Evolutionary conservation across 1,284 basidiomycete species (phyloP), one percentile per base, ranked within the genome.

Genomic region (Moniliophthora roreri): DNA sequence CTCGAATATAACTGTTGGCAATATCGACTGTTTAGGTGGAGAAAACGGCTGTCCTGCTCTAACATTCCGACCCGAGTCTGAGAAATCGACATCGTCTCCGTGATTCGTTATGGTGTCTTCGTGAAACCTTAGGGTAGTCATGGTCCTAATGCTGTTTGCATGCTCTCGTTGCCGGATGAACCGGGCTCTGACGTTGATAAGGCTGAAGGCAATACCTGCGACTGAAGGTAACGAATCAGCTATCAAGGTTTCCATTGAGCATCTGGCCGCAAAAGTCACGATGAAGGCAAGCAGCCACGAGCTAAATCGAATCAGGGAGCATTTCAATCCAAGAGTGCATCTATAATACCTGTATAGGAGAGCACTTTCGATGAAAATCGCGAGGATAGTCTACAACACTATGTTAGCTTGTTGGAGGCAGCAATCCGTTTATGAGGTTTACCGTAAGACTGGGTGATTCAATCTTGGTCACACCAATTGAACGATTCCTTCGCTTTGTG

Each of bases 351-450:
- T 46, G 24, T 46, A 46, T 10, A 46, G 24, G 9, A 46, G 26
- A 32, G 44, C 44, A 32, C 44, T 46, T 46, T 46, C 44, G 24
- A 46, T 46, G 24, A 46, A 26, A n/a, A 46, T 18, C 7, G 24
- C 44, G n/a, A 32, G 10, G 4, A 28, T 28, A 4, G 24, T 16
- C 44, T 46, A 26, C 16, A 7, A 32, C 15, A 18, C 10, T 18
- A 4, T 23, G 21, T 42, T 24, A 42, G 2, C 26, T 15, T 1
- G 7, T 21, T 15, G 7, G 13, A 32, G 6, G 8, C 7, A 26
- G 9, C 23, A 6, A 32, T 28, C 10, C 15, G 1, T 32, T 46
- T 16, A 46, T 16, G 28, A 15, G 10, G 28, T 24, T 26, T n/a
- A 46, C 44, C 15, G 24, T 46, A 2, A 46, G 28, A n/a, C 18